A percentile compares a stretch with the other conserved stretches of the same genome.
phyloP scores from a whole-genome alignment of 106 monocot species.

The Acorus gramineus region DNA sequence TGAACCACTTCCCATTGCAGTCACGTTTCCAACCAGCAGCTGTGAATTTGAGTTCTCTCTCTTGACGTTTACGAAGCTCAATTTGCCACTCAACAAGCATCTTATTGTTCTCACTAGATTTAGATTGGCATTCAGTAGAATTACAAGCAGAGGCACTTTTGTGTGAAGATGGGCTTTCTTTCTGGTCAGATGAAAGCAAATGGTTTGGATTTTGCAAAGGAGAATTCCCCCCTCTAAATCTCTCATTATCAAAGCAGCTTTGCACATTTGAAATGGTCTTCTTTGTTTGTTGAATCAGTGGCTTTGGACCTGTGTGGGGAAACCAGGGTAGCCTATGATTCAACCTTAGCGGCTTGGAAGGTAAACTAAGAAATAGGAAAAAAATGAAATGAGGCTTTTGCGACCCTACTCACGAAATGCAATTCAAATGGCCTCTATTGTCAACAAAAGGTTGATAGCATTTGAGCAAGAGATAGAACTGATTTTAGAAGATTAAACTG shows the following conservation, averaged over 20 bases:
- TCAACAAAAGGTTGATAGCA: no score
- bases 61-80: conserved; percentile 18
- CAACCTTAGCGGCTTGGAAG: no score
- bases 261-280: conserved; percentile 32
- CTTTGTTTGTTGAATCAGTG: conserved; percentile 39
- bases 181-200: neutral
- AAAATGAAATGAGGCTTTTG: no score
- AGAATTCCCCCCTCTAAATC: neutral
- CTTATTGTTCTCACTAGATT: neutral
- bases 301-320: conserved; percentile 11
- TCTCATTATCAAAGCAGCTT: neutral
- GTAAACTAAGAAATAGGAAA: no score
- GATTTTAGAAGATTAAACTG: no score
- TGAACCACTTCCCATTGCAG: conserved; percentile 66
- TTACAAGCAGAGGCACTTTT: neutral
- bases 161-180: neutral
- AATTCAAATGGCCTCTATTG: no score
- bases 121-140: neutral
- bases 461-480: no score
- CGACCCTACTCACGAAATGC: no score
- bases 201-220: conserved; percentile 2
- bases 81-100: conserved; percentile 12
- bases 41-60: conserved; percentile 60
- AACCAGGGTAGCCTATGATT: no score
- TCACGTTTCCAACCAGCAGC: conserved; percentile 80